Base-by-base conservation (phyloP, 2,329 filamentous ascomycete species). In the Cercospora citrullina region DNA sequence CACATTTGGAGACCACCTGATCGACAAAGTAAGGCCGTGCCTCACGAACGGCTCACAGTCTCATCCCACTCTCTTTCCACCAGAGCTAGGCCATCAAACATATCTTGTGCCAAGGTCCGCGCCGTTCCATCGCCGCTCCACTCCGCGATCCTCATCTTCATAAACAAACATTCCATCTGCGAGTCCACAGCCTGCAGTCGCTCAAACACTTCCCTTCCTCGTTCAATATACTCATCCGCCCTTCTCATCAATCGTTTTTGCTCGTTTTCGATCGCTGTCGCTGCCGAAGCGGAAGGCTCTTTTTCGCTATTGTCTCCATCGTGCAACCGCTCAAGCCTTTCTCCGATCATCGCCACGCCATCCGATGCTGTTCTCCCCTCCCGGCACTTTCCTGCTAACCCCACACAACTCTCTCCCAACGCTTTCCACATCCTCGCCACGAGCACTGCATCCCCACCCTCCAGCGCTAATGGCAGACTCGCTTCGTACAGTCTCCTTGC, bases 361-460 rank as follows among this genome's bases (percentile, higher is more conserved):
- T 14, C 21, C 18, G 45, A 51, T 23, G 18, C 21, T 3, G 10
- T 51, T 1, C 10, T 23, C 12, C n/a, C 45, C 21, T 51, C 21
- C 45, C 14, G 57, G 31, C 59, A 61, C 31, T 39, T 64, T 9
- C 92, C 90, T 0, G 92, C 92, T 69, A 91, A 80, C 0, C 93
- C 93, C 83, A 96, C 91, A 73, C 90, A 87, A 0, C 91, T 90
- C 76, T 97, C 93, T 0, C 87, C 91, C 3, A 96, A 85, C 23
- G 87, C 79, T 1, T 87, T 86, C 77, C 94, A 94, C 18, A 93
- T 84, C 23, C 83, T 84, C 0, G 89, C 93, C 0, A 85, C 84
- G 14, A 92, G 82, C 58, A 83, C 83, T 1, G 84, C 82, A 58
- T 90, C 87, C 62, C 89, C 87, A 61, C 87, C 87, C 78, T 96